Evolutionary conservation across 2,329 filamentous ascomycete genomes (phyloP).

Genomic region (Trichoderma sp.): DNA sequence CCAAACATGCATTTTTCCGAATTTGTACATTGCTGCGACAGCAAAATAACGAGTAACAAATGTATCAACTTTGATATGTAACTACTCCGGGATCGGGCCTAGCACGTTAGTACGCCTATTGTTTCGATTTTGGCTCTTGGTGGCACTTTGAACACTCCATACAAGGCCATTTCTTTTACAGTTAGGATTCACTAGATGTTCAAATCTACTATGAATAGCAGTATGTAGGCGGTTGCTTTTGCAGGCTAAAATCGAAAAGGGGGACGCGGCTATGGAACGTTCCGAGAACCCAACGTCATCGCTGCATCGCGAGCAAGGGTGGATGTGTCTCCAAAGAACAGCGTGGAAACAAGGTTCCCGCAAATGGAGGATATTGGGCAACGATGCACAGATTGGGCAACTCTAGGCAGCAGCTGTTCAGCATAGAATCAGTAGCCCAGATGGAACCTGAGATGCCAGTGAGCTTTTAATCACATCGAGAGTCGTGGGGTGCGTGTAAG

Average conservation of each 20-base stretch:
- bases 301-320: slow-evolving; percentile 17
- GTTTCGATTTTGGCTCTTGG: not conserved
- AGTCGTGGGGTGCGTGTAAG: not conserved
- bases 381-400: slow-evolving; percentile 8
- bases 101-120: not conserved
- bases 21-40: too few relatives aligned
- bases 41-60: not conserved
- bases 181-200: not conserved
- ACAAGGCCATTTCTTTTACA: not conserved
- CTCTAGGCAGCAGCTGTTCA: not conserved
- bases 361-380: slow-evolving; percentile 6
- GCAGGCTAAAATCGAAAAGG: not conserved
- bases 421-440: not conserved
- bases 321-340: not conserved
- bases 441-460: not conserved
- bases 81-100: slow-evolving; percentile 3
- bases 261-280: slow-evolving; percentile 4
- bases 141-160: not conserved
- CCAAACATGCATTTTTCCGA: not conserved
- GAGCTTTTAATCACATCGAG: not conserved
- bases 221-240: not conserved
- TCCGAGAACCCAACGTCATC: slow-evolving; percentile 17
- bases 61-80: not conserved
- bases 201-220: not conserved
- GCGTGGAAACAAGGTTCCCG: not conserved